Base-by-base conservation (phyloP, 148 eudicot species). In the Talinum fruticosum region DNA sequence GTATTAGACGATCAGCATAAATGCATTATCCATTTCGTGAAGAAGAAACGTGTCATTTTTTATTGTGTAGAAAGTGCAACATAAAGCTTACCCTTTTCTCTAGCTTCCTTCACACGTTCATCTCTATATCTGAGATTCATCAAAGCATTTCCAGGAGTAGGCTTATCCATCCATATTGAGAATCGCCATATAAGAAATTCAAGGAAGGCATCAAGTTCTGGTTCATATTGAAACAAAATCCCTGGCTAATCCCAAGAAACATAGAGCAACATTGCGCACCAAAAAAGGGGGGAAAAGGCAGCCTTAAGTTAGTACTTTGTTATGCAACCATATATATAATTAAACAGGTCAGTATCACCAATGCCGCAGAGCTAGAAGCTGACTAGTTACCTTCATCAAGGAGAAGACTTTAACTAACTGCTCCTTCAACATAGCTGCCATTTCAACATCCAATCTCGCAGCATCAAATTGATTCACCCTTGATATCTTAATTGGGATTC, bases 111-210 rank as follows among this genome's bases (percentile, higher is more conserved):
- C 47, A 87, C 93, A 69, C 95, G 91, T 84, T 96, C 98, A 88
- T 96, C 97, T 84, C 99, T 89, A 64, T 93, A 96, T 78, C 99
- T 90, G 86, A 96, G 81, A 86, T 96, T 96, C 98, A 96, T 91
- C 49, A 93, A 85, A 71, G 93, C 87, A 79, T 87, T 96, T 82
- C 99, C 99, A 3, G 99, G 99, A 57, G 99, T 91, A 64, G 99
- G 99, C 87, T 96, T 93, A 80, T 96, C 99, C 53, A 96, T 97
- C 97, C 97, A 96, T 73, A 93, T 93, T 16, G 99, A 96, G 84
- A 96, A 96, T 75, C 98, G 79, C 98, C 99, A 93, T 15, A 93
- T 96, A 38, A 96, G 93, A 81, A 96, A 93, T 83, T 93, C 98
- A 66, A 96, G 97, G 87, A 96, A 96, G 78, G 98, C 97, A 87